These are phyloP conservation scores for Alternaria brassicae DNA, from an alignment of 2,329 filamentous ascomycete species.

Conservation along the genomic window DNA sequence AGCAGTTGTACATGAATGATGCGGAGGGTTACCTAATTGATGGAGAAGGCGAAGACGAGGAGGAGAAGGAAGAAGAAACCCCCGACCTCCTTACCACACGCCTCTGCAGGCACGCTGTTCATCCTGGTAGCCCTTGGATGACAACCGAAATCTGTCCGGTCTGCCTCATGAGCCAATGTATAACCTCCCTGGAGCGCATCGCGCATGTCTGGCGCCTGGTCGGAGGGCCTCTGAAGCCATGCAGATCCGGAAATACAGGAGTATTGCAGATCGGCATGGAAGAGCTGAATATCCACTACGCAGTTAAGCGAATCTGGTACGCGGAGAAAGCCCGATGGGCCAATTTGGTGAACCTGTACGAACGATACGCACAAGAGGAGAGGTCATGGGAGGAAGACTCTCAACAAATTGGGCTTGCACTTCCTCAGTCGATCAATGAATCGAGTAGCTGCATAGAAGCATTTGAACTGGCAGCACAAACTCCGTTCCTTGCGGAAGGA, in stretches of 20 bases:
- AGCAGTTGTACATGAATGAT: not conserved
- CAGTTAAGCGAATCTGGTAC: not conserved
- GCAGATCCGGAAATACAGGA: not conserved
- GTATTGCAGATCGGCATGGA: not conserved
- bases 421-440: not conserved
- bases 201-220: conserved; percentile 1
- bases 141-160: not conserved
- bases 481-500: not conserved
- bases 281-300: not conserved
- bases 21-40: not conserved
- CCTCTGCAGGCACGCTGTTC: not conserved
- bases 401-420: not conserved
- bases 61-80: not conserved
- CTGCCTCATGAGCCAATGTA: conserved; percentile 4
- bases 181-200: conserved; percentile 6
- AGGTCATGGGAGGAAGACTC: not conserved
- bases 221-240: not conserved
- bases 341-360: not conserved
- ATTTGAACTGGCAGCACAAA: not conserved
- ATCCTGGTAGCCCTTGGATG: not conserved
- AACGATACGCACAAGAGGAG: not conserved
- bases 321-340: conserved; percentile 5
- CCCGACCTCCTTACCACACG: not conserved
- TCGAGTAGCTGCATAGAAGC: conserved; percentile 1
- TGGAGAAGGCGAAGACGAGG: not conserved